Evolutionary conservation across 2,329 filamentous ascomycete genomes (phyloP).

Genomic region (Botrytis medusae): DNA sequence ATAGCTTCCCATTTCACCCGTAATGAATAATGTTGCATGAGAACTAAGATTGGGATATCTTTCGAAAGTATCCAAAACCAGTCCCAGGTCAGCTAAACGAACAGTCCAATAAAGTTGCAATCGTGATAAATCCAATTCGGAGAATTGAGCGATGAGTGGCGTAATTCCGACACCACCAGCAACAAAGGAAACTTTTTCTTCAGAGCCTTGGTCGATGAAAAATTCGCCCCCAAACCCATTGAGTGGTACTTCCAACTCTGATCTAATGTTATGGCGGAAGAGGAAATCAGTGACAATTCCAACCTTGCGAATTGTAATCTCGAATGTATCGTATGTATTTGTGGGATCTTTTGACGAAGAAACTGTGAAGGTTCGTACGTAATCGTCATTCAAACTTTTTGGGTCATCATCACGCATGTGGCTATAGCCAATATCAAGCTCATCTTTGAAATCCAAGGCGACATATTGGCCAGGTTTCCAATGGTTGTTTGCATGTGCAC

Average conservation of each 20-base stretch:
- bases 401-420: slow-evolving; percentile 86
- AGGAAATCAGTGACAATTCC: slow-evolving; percentile 68
- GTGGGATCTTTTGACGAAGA: slow-evolving; percentile 49
- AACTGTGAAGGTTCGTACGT: slow-evolving; percentile 78
- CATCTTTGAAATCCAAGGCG: slow-evolving; percentile 68
- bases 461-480: slow-evolving; percentile 76
- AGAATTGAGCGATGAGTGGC: slow-evolving; percentile 71
- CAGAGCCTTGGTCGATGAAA: slow-evolving; percentile 41
- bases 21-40: slow-evolving; percentile 64
- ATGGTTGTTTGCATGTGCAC: slow-evolving; percentile 37
- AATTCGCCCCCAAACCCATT: slow-evolving; percentile 73
- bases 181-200: slow-evolving; percentile 56
- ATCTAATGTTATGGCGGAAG: slow-evolving; percentile 54
- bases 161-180: slow-evolving; percentile 84
- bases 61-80: slow-evolving; percentile 61
- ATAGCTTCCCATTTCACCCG: slow-evolving; percentile 43
- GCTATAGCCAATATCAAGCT: slow-evolving; percentile 71
- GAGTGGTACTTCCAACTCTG: slow-evolving; percentile 62
- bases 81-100: slow-evolving; percentile 56
- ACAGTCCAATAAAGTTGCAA: slow-evolving; percentile 70
- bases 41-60: slow-evolving; percentile 51
- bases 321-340: slow-evolving; percentile 47
- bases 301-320: slow-evolving; percentile 70
- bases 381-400: slow-evolving; percentile 79
- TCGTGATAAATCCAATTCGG: slow-evolving; percentile 46